A percentile compares a stretch with the other conserved stretches of the same genome.
These are phyloP conservation scores for Immersiella caudata DNA, from an alignment of 495 filamentous ascomycete genomes.

Conservation along the genomic window DNA sequence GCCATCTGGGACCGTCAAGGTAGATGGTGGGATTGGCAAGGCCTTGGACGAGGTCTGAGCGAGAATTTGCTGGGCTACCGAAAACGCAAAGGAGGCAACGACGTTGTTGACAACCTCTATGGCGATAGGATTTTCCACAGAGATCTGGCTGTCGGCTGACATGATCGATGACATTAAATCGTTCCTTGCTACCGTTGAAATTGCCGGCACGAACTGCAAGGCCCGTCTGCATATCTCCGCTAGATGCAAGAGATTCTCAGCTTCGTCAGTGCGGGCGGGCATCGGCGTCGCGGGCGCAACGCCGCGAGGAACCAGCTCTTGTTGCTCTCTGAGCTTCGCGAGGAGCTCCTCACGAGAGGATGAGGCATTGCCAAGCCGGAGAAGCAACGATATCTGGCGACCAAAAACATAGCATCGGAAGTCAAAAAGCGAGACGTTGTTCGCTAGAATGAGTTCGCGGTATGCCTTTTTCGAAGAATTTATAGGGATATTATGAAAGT, in stretches of 20 bases:
- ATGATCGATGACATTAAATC: conserved; percentile 63
- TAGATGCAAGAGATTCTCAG: conserved; percentile 74
- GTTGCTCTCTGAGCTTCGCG: conserved; percentile 60
- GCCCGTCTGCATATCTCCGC: conserved; percentile 79
- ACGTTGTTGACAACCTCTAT: conserved; percentile 74
- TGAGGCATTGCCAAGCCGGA: conserved; percentile 76
- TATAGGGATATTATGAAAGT: conserved; percentile 63
- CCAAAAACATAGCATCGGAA: conserved; percentile 94
- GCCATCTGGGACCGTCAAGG: conserved; percentile 46
- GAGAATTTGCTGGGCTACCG: conserved; percentile 75
- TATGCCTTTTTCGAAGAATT: conserved; percentile 78
- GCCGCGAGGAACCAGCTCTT: conserved; percentile 54
- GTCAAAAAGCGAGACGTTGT: conserved; percentile 95
- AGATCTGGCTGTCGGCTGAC: conserved; percentile 31
- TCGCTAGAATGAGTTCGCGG: conserved; percentile 90
- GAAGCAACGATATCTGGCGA: conserved; percentile 78
- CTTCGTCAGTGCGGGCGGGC: conserved; percentile 55
- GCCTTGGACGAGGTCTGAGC: conserved; percentile 72
- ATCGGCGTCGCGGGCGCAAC: conserved; percentile 52
- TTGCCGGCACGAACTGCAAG: conserved; percentile 76
- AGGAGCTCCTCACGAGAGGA: conserved; percentile 59
- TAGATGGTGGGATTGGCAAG: conserved; percentile 65
- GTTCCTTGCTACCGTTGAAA: conserved; percentile 73
- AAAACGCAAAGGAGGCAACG: conserved; percentile 82
- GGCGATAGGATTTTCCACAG: not conserved